Conservation (phyloP, 2,329 filamentous ascomycete genomes). For the Trichoderma sp. region DNA sequence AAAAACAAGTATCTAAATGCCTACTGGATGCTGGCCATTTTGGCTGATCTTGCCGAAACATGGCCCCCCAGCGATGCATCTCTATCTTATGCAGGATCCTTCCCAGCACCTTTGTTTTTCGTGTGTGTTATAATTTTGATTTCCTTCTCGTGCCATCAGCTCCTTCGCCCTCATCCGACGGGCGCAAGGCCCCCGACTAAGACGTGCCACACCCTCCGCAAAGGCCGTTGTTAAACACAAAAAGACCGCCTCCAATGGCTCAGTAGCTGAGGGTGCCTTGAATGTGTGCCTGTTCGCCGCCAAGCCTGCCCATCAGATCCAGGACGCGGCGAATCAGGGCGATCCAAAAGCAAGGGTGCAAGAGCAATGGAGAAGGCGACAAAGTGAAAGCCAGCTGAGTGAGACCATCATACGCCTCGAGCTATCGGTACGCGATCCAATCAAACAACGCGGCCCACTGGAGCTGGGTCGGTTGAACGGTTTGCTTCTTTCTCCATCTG, state of each 20-base stretch:
- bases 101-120: not conserved
- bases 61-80: not conserved
- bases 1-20: too few relatives aligned
- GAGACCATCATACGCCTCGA: not conserved
- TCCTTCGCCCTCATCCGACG: not conserved
- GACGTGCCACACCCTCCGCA: slow-evolving; percentile 5
- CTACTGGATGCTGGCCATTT: not conserved
- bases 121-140: not conserved
- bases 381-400: not conserved
- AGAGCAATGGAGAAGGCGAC: not conserved
- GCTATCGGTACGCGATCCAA: not conserved
- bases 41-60: not conserved
- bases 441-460: not conserved
- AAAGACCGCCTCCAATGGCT: too few relatives aligned
- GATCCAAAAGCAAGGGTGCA: not conserved
- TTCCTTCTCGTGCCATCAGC: not conserved
- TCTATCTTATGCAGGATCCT: not conserved
- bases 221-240: not conserved
- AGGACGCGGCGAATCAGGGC: not conserved
- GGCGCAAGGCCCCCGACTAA: not conserved
- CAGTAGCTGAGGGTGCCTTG: not conserved
- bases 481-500: not conserved
- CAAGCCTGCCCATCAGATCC: not conserved
- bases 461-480: not conserved
- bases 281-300: not conserved